These are phyloP conservation scores for Verticillium alfalfae DNA, from an alignment of 2,329 filamentous ascomycete species.

Conservation along the genomic window DNA sequence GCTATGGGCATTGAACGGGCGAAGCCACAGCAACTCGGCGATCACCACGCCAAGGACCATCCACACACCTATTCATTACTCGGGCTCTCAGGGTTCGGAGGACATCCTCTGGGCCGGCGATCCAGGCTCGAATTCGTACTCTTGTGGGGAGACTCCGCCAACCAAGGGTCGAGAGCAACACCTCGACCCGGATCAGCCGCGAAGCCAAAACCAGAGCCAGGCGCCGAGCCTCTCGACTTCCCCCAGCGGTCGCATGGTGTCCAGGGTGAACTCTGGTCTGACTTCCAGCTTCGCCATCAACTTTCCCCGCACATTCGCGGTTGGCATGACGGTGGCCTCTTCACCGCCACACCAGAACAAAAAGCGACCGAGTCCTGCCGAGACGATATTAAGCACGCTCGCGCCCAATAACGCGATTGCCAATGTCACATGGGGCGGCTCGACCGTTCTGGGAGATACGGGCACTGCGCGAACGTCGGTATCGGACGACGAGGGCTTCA, in stretches of 20 bases:
- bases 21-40: conserved; percentile 47
- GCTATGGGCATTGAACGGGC: conserved; percentile 45
- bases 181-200: conserved; percentile 15
- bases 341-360: conserved; percentile 36
- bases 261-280: conserved; percentile 49
- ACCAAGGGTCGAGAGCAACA: conserved; percentile 41
- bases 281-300: conserved; percentile 51
- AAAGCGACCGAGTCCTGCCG: conserved; percentile 58
- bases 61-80: conserved; percentile 49
- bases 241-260: conserved; percentile 47
- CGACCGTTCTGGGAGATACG: conserved; percentile 38
- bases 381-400: conserved; percentile 51
- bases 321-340: conserved; percentile 26
- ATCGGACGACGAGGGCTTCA: conserved; percentile 46
- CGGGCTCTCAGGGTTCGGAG: conserved; percentile 53
- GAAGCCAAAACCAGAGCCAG: conserved; percentile 30
- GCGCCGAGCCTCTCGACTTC: conserved; percentile 54
- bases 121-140: conserved; percentile 51
- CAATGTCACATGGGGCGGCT: conserved; percentile 45
- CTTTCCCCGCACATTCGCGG: conserved; percentile 40
- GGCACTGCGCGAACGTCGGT: conserved; percentile 43
- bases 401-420: conserved; percentile 34
- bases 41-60: conserved; percentile 52
- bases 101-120: conserved; percentile 48
- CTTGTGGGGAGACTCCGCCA: conserved; percentile 57